These are phyloP conservation scores for Madurella mycetomatis DNA, from an alignment of 2,329 filamentous ascomycete genomes.

Conservation along the genomic window DNA sequence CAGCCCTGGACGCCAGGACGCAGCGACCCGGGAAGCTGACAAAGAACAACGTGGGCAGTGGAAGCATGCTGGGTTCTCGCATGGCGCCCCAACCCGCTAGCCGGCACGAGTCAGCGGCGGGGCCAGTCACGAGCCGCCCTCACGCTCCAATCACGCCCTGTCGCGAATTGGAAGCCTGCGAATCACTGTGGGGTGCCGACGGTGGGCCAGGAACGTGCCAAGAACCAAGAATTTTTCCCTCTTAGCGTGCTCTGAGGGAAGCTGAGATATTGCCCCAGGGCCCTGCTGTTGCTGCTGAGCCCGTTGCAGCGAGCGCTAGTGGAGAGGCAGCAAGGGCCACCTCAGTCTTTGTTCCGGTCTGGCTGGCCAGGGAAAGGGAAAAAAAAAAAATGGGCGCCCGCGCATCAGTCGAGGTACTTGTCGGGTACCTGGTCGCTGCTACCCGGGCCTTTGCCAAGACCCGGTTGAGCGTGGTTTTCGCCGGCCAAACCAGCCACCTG, in stretches of 20 bases:
- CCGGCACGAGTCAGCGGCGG: conserved; percentile 16
- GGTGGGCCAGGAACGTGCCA: conserved; percentile 16
- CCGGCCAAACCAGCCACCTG: background rate
- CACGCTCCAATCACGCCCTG: background rate
- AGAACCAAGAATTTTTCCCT: conserved; percentile 19
- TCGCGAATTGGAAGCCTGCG: conserved; percentile 3
- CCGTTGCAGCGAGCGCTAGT: conserved; percentile 2
- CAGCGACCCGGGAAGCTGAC: background rate
- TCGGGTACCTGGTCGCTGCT: conserved; percentile 11
- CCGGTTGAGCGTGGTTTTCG: background rate
- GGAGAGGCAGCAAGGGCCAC: conserved; percentile 7
- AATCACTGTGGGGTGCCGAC: conserved; percentile 6
- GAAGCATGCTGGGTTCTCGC: background rate
- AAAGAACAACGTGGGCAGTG: background rate
- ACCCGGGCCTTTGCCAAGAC: conserved; percentile 6
- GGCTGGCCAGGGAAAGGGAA: conserved; percentile 8
- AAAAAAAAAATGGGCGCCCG: conserved; percentile 4
- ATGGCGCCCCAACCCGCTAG: background rate
- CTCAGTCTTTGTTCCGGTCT: conserved; percentile 11
- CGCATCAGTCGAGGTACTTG: conserved; percentile 10
- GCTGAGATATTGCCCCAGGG: background rate
- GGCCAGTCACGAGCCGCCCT: conserved; percentile 5
- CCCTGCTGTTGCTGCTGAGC: no score
- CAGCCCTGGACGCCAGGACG: no score
- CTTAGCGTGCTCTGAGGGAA: conserved; percentile 13